Base-by-base conservation (phyloP, 768 basidiomycete species). In the Astraeus odoratus region DNA sequence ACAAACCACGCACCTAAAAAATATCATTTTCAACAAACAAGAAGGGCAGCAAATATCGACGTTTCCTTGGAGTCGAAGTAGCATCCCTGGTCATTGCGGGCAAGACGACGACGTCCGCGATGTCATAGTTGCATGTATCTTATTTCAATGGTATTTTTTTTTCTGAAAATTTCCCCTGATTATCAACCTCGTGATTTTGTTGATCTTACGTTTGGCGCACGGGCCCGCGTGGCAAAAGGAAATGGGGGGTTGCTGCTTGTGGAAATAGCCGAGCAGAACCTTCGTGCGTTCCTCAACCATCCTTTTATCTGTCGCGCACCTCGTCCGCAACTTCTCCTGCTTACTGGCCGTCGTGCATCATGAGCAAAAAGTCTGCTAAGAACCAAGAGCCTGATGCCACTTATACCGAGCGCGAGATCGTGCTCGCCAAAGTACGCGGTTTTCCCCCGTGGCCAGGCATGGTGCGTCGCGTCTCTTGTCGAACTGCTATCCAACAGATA, bases 361-460 rank as follows among this genome's bases (percentile, higher is more conserved):
- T 73, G 68, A 71, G 64, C 68, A 81, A 78, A 72, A 82, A 81
- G 68, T 61, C 63, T 40, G 51, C 65, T 37, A 68, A 70, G 59
- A 60, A 66, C 34, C 58, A 53, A 29, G 61, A 74, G 52, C 60
- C 66, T 52, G 61, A 60, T 50, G 61, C 71, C 10, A 69, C 70
- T 37, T 95, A 87, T 63, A 73, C 75, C 19, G 60, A 75, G 44
- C 82, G 86, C 66, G 93, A 98, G 58, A 72, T 92, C 54, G 91
- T 98, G 30, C 79, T 97, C 49, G 92, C 79, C 20, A 94, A 95
- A 72, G 70, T 99, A 61, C 89, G 88, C 69, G 96, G 95, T 8
- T 97, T 74, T 69, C 92, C 96, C 2, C 76, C 86, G 4, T 99
- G 96, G 96, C 96, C 93, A 44, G 90, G 81, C 62, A 86, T 88